phyloP scores from a whole-genome alignment of 2,329 filamentous ascomycete species.

The Biscogniauxia marginata region DNA sequence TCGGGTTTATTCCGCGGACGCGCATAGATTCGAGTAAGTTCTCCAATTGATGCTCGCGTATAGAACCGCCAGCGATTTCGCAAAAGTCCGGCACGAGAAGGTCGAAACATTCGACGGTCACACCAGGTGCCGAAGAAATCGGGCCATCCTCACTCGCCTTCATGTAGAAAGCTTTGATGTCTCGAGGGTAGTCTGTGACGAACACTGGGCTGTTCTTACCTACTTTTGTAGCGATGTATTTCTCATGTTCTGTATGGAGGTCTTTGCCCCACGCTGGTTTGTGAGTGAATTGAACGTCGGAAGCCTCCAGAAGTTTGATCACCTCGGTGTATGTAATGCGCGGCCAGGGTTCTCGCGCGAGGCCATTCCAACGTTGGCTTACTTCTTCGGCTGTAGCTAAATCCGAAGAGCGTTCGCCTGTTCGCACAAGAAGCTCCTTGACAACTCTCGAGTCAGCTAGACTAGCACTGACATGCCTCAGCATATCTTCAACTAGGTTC shows the following conservation, averaged over 20 bases:
- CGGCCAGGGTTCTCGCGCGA: conserved; percentile 65
- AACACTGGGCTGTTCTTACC: conserved; percentile 69
- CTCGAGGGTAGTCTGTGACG: conserved; percentile 87
- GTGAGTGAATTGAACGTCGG: conserved; percentile 63
- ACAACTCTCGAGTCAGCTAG: conserved; percentile 43
- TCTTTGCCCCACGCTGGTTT: conserved; percentile 69
- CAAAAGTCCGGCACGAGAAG: conserved; percentile 81
- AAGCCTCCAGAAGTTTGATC: conserved; percentile 63
- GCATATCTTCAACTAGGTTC: conserved; percentile 75
- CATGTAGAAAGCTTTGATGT: conserved; percentile 94
- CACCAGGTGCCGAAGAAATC: conserved; percentile 21
- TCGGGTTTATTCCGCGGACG: conserved; percentile 58
- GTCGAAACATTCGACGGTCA: conserved; percentile 86
- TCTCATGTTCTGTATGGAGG: conserved; percentile 90
- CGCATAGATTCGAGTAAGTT: conserved; percentile 70
- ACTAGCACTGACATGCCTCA: conserved; percentile 51
- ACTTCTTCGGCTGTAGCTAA: conserved; percentile 52
- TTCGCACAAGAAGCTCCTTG: conserved; percentile 42
- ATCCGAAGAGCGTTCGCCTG: conserved; percentile 43
- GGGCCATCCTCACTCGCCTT: conserved; percentile 20
- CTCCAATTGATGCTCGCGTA: conserved; percentile 77
- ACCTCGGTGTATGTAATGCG: conserved; percentile 82
- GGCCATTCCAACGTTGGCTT: conserved; percentile 67
- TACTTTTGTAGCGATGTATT: conserved; percentile 68
- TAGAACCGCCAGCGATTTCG: conserved; percentile 83